A percentile compares a stretch with the other conserved stretches of the same genome.
Conservation (phyloP, 371 early-diverging fungal genomes). For the Haplosporangium sp. region DNA sequence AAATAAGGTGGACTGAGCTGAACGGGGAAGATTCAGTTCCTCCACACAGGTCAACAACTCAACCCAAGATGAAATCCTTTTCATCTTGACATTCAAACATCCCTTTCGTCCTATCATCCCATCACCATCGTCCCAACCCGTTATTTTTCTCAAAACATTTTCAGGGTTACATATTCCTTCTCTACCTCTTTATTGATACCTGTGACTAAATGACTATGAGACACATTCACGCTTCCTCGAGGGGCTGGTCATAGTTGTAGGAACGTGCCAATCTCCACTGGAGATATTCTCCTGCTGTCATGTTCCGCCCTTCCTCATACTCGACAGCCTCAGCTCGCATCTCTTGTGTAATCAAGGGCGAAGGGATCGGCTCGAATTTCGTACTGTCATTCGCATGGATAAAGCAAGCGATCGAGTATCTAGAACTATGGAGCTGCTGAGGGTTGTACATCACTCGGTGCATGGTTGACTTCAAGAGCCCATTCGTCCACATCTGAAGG, state of each 20-base stretch:
- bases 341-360: conserved; percentile 39
- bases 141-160: too few relatives aligned
- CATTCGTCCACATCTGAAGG: conserved; percentile 78
- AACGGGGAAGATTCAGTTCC: background rate
- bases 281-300: conserved; percentile 50
- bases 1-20: background rate
- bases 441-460: conserved; percentile 78
- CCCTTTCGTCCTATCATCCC: too few relatives aligned
- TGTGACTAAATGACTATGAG: too few relatives aligned
- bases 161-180: too few relatives aligned
- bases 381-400: conserved; percentile 63
- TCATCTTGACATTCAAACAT: too few relatives aligned
- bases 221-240: conserved; percentile 7
- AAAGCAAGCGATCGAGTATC: conserved; percentile 82
- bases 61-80: too few relatives aligned
- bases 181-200: too few relatives aligned
- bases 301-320: conserved; percentile 42
- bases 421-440: conserved; percentile 65
- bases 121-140: too few relatives aligned
- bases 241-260: conserved; percentile 11
- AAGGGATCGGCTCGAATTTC: conserved; percentile 60
- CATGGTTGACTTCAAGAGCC: conserved; percentile 73
- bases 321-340: conserved; percentile 45
- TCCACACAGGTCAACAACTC: background rate
- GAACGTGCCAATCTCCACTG: conserved; percentile 22